A percentile compares a stretch with the other conserved stretches of the same genome.
Conservation (phyloP, 1,284 basidiomycete genomes). For the Testicularia cyperi region DNA sequence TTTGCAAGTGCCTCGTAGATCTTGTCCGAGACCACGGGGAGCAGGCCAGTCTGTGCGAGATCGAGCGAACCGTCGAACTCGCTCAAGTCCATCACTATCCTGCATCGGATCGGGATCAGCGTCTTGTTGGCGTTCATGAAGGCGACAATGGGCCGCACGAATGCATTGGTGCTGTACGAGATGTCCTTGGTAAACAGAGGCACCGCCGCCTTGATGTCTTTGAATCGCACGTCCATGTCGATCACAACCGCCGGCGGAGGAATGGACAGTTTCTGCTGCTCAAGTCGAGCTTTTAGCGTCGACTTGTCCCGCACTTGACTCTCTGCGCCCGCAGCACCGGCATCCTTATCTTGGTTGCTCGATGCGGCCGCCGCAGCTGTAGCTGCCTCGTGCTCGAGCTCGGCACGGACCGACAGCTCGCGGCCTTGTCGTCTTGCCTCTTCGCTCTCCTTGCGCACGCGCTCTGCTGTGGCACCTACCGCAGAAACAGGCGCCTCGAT, state of each 20-base stretch:
- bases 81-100: constrained; percentile 57
- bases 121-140: constrained; percentile 70
- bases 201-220: constrained; percentile 93
- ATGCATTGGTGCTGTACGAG: constrained; percentile 89
- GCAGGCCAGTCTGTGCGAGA: constrained; percentile 55
- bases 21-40: constrained; percentile 54
- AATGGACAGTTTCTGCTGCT: constrained; percentile 11
- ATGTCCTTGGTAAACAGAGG: constrained; percentile 66
- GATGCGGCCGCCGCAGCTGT: too few species aligned
- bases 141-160: constrained; percentile 93
- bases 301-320: neutral
- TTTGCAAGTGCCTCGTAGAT: constrained; percentile 58
- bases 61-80: constrained; percentile 59
- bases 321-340: neutral
- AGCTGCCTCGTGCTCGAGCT: neutral
- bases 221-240: constrained; percentile 91
- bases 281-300: too few species aligned
- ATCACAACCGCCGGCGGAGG: constrained; percentile 66
- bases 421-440: constrained; percentile 23
- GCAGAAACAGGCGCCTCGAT: constrained; percentile 70
- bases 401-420: constrained; percentile 4
- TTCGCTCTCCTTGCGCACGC: constrained; percentile 45
- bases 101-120: constrained; percentile 53
- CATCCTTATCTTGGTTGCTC: too few species aligned
- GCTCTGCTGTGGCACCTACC: constrained; percentile 50